Conservation (phyloP, 2,329 filamentous ascomycete genomes). For the Alternaria alternata region DNA sequence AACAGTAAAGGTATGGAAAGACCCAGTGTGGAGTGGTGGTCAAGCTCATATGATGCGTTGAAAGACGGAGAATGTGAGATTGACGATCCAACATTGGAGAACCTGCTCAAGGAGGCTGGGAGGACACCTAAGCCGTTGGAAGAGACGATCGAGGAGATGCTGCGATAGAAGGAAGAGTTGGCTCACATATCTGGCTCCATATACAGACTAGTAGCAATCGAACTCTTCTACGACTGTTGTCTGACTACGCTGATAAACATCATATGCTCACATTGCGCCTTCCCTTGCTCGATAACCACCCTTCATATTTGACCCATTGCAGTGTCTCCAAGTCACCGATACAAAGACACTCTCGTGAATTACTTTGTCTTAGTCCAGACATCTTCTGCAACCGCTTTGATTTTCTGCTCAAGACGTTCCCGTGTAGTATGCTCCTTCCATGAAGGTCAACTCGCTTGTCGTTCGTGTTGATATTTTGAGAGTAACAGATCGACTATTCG, state of each 20-base stretch:
- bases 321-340: not conserved
- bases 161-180: conserved; percentile 21
- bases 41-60: conserved; percentile 55
- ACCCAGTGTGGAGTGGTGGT: conserved; percentile 56
- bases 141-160: conserved; percentile 54
- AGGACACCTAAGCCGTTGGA: conserved; percentile 50
- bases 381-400: not conserved
- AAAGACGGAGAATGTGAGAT: conserved; percentile 54
- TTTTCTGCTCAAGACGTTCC: not conserved
- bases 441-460: not conserved
- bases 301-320: not conserved
- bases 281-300: not conserved
- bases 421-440: not conserved
- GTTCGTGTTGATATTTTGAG: not conserved
- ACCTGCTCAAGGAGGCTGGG: conserved; percentile 46
- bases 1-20: conserved; percentile 47
- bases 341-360: not conserved
- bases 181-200: not conserved
- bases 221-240: not conserved
- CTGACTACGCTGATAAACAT: not conserved
- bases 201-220: not conserved
- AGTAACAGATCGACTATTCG: not conserved
- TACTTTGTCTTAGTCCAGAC: not conserved
- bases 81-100: conserved; percentile 52
- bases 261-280: not conserved